Evolutionary conservation across 2,329 filamentous ascomycete genomes (phyloP).

Genomic region (Colletotrichum sp.): DNA sequence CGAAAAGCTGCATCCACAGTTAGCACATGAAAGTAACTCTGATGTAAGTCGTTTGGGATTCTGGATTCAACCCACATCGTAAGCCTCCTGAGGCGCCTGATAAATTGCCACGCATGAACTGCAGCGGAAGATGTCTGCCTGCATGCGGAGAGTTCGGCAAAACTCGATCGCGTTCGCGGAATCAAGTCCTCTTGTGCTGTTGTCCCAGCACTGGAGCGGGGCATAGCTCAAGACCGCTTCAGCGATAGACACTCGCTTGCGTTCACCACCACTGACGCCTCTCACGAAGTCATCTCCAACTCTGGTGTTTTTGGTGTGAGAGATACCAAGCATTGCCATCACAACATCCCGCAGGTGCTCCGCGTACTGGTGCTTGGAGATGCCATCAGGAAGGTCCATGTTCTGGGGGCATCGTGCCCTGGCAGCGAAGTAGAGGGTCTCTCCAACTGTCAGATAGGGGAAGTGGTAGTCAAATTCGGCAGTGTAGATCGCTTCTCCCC

Average conservation of each 20-base stretch:
- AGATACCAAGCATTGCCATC: conserved; percentile 60
- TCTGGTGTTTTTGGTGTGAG: conserved; percentile 57
- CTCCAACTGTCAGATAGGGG: conserved; percentile 61
- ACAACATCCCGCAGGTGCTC: conserved; percentile 56
- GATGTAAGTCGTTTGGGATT: fast-evolving
- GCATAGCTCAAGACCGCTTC: conserved; percentile 34
- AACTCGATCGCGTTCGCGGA: conserved; percentile 16
- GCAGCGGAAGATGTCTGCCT: conserved; percentile 29
- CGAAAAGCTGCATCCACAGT: conserved; percentile 49
- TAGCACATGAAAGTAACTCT: background rate
- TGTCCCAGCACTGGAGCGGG: conserved; percentile 40
- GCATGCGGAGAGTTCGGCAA: conserved; percentile 28
- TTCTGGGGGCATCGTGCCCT: conserved; percentile 54
- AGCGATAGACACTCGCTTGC: conserved; percentile 43
- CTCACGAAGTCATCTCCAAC: conserved; percentile 61
- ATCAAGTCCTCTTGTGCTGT: conserved; percentile 53
- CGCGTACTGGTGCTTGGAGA: conserved; percentile 44
- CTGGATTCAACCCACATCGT: conserved; percentile 43
- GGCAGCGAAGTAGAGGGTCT: conserved; percentile 66
- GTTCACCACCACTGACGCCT: conserved; percentile 59
- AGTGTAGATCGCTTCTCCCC: conserved; percentile 71
- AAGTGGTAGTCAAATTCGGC: conserved; percentile 70
- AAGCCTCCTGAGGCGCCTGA: conserved; percentile 64
- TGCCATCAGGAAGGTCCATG: conserved; percentile 46
- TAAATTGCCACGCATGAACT: conserved; percentile 49